Evolutionary conservation across 495 filamentous ascomycete genomes (phyloP), one percentile per base, ranked within the genome.

Genomic region (Aspergillus asperescens): DNA sequence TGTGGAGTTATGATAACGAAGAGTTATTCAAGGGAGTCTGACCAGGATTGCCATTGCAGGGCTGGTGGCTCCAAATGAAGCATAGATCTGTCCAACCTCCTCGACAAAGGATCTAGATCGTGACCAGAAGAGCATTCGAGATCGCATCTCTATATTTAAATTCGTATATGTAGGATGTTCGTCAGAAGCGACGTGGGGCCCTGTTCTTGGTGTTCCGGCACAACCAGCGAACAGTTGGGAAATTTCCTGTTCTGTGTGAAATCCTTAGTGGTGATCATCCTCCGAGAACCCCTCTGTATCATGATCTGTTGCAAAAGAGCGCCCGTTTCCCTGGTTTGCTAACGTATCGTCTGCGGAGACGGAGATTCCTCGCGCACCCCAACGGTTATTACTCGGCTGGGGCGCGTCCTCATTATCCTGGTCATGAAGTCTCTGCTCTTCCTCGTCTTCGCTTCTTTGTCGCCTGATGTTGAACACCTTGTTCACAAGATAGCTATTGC

Each of bases 321-420:
- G 54, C 9, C 63, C 60, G 44, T 57, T 47, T 3, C 60, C 63
- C 27, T 77, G 77, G 19, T 73, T 65, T 38, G 82, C 72, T 20
- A 87, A 67, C 3, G 81, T 85, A 31, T 92, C 87, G 63, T 94
- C 88, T 6, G 89, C 89, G 29, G 82, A 84, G 22, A 94, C 82
- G 4, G 85, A 89, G 53, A 94, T 87, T 12, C 89, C 88, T 52
- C 87, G 72, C 10, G 79, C 71, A 9, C 89, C 89, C 89, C 89
- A 94, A 48, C 71, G 69, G 57, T 84, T 86, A 39, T 63, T 66
- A 22, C 52, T 67, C 13, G 62, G 23, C 27, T 56, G 60, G 4
- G 52, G 50, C 18, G 59, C 62, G 13, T 66, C 50, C 5, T 61
- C 59, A 19, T 61, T 55, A 9, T 56, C 65, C 23, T 48, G 55